Conservation (phyloP, 441 rosid genomes). For the Erysimum cheiri region DNA sequence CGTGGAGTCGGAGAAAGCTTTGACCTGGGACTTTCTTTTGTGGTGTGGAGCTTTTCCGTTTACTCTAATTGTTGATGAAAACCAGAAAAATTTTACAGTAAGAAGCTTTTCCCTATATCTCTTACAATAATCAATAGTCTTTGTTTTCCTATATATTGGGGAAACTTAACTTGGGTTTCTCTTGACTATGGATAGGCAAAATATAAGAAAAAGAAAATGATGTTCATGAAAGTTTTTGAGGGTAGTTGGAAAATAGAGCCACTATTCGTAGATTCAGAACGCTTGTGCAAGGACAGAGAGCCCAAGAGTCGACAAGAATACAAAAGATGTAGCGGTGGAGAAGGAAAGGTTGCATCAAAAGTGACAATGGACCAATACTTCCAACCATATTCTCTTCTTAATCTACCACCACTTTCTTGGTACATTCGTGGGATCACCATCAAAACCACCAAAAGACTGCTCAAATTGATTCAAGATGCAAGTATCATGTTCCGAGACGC, state of each 20-base stretch:
- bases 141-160: neutral
- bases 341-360: conserved; percentile 71
- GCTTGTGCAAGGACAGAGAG: conserved; percentile 10
- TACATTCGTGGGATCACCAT: conserved; percentile 66
- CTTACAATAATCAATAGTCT: neutral
- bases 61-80: conserved; percentile 24
- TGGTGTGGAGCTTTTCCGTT: conserved; percentile 16
- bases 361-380: conserved; percentile 72
- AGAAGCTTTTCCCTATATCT: neutral
- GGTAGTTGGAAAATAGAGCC: neutral
- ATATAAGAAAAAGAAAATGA: conserved; percentile 1
- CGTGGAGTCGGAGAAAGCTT: conserved; percentile 2
- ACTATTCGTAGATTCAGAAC: neutral
- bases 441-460: conserved; percentile 52
- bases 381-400: conserved; percentile 60
- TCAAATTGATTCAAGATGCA: neutral
- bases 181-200: neutral
- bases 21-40: conserved; percentile 15
- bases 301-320: conserved; percentile 73
- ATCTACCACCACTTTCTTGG: conserved; percentile 83
- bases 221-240: neutral
- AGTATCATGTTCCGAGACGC: conserved; percentile 6
- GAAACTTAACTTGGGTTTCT: neutral
- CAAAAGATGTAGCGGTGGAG: conserved; percentile 56
- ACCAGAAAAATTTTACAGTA: conserved; percentile 20